phyloP scores from a whole-genome alignment of 192 early-diverging fungal genomes.

The Lunasporangiospora selenospora region DNA sequence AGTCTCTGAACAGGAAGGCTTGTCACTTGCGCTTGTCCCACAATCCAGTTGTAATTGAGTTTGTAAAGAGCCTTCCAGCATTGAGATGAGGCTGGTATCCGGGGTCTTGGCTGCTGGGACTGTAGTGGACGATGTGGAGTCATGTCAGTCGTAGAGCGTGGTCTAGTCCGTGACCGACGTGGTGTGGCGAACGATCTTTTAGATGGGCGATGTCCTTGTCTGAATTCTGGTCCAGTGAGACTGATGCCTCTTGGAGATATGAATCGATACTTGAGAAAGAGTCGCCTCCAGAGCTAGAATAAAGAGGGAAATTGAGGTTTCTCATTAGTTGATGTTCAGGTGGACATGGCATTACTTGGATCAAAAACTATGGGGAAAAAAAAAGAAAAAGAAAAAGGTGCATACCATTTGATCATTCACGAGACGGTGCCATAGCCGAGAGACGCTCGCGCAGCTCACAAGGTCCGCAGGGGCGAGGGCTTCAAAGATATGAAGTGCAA shows the following conservation, averaged over 20 bases:
- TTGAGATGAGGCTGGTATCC: not conserved
- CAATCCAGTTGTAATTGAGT: constrained; percentile 41
- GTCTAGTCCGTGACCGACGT: no score
- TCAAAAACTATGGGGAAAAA: not conserved
- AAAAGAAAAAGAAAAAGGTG: not conserved
- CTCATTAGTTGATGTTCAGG: not conserved
- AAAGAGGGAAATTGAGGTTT: not conserved
- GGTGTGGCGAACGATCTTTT: no score
- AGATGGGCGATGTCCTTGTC: no score
- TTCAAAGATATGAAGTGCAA: constrained; percentile 33
- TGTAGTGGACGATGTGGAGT: no score
- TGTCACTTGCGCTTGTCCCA: constrained; percentile 28
- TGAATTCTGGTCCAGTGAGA: no score
- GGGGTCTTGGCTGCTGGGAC: not conserved
- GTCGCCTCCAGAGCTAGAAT: constrained; percentile 27
- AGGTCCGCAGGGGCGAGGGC: constrained; percentile 24
- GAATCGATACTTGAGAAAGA: constrained; percentile 33
- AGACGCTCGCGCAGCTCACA: constrained; percentile 29
- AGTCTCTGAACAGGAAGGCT: constrained; percentile 13
- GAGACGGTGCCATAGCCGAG: constrained; percentile 36
- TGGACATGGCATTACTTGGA: no score
- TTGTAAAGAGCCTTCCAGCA: constrained; percentile 44
- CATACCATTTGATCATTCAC: constrained; percentile 48
- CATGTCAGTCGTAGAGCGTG: no score
- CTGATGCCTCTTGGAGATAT: constrained; percentile 23